phyloP scores from a whole-genome alignment of 179 eudicot species.

The Gypsophila paniculata region DNA sequence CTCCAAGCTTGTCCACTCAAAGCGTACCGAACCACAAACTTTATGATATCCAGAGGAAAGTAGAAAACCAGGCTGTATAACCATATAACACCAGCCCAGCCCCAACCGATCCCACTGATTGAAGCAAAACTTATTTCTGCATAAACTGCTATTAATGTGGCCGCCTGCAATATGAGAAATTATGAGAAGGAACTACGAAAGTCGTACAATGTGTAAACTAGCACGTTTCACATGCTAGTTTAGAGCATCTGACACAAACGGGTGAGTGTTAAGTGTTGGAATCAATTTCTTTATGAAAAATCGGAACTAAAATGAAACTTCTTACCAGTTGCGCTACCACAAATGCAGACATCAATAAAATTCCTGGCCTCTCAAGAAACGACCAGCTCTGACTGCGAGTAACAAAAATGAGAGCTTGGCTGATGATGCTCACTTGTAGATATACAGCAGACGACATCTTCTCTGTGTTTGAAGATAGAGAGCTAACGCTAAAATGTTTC shows the following conservation, averaged over 20 bases:
- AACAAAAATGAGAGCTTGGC: slow-evolving; percentile 81
- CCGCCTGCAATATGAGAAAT: slow-evolving; percentile 42
- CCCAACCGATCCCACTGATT: slow-evolving; percentile 76
- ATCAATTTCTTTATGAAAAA: neutral
- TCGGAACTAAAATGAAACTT: neutral
- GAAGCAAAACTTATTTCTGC: slow-evolving; percentile 59
- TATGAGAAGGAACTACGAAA: too few relatives aligned
- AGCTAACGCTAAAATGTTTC: slow-evolving; percentile 51
- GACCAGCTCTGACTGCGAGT: slow-evolving; percentile 83
- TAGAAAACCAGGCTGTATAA: slow-evolving; percentile 61
- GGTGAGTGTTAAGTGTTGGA: neutral
- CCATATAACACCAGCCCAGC: slow-evolving; percentile 87
- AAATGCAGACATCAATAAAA: slow-evolving; percentile 59
- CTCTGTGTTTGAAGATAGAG: slow-evolving; percentile 43
- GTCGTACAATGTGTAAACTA: neutral
- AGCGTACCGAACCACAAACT: slow-evolving; percentile 54
- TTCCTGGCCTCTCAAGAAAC: slow-evolving; percentile 69
- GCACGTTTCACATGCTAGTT: neutral
- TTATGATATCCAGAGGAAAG: slow-evolving; percentile 61
- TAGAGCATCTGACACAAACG: neutral
- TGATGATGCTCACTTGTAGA: slow-evolving; percentile 74
- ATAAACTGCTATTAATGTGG: slow-evolving; percentile 73
- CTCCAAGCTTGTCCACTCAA: slow-evolving; percentile 71
- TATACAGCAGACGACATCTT: slow-evolving; percentile 60
- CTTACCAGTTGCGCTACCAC: slow-evolving; percentile 67